These are phyloP conservation scores for Spergularia azorica DNA, from an alignment of 179 eudicot species.

Conservation along the genomic window DNA sequence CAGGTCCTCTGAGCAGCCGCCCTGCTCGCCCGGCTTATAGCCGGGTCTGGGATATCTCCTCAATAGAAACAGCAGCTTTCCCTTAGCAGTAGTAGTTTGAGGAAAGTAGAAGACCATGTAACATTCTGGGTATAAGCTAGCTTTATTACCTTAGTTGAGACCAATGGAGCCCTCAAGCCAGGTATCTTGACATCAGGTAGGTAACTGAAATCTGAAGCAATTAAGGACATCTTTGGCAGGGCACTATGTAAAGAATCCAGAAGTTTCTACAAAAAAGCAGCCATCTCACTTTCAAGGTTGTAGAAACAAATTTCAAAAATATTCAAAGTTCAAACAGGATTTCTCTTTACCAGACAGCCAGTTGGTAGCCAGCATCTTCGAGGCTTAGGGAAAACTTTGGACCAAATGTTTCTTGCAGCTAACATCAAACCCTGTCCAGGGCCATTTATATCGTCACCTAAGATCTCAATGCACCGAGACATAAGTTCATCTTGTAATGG, in stretches of 20 bases:
- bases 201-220: slow-evolving; percentile 92
- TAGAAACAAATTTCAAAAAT: background rate
- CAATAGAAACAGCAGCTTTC: background rate
- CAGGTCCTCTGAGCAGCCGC: too few relatives aligned
- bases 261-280: slow-evolving; percentile 56
- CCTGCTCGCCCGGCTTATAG: too few relatives aligned
- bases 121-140: slow-evolving; percentile 1
- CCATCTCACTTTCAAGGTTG: slow-evolving; percentile 14
- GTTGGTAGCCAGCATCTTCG: slow-evolving; percentile 95
- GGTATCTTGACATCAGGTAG: slow-evolving; percentile 86
- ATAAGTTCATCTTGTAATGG: slow-evolving; percentile 74
- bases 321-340: background rate
- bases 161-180: slow-evolving; percentile 95
- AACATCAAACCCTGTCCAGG: slow-evolving; percentile 42
- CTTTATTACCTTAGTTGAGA: slow-evolving; percentile 69
- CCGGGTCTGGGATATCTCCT: too few relatives aligned
- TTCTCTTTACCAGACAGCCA: slow-evolving; percentile 70
- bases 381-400: slow-evolving; percentile 76
- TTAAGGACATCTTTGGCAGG: slow-evolving; percentile 92
- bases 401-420: slow-evolving; percentile 51
- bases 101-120: background rate
- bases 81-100: background rate
- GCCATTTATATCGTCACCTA: slow-evolving; percentile 51
- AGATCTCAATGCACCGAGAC: slow-evolving; percentile 65
- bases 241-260: slow-evolving; percentile 78